Conservation (phyloP, 352 stramenopile species). For the Globisporangium echinulatum region DNA sequence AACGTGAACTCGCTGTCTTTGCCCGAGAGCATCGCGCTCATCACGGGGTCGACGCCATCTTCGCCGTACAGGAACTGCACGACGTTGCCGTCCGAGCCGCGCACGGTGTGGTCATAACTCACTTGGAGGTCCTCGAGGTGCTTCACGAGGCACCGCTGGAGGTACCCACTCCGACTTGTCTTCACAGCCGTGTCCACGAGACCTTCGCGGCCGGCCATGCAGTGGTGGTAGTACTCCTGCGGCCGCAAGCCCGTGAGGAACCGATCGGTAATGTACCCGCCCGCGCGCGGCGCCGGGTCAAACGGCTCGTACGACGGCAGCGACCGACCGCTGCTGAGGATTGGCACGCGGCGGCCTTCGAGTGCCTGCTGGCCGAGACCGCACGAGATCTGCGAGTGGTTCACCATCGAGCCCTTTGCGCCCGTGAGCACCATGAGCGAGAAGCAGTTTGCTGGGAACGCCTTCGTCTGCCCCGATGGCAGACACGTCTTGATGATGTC, state of each 20-base stretch:
- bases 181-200: constrained; percentile 99
- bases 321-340: constrained; percentile 96
- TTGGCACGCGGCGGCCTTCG: constrained; percentile 97
- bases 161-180: constrained; percentile 98
- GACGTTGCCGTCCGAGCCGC: constrained; percentile 95
- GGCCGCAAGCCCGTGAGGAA: constrained; percentile 97
- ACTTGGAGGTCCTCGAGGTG: constrained; percentile 97
- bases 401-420: constrained; percentile 99
- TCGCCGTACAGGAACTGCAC: constrained; percentile 99
- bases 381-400: constrained; percentile 99
- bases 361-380: constrained; percentile 98
- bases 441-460: constrained; percentile 99
- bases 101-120: constrained; percentile 98
- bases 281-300: constrained; percentile 94
- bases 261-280: constrained; percentile 99
- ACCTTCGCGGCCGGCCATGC: constrained; percentile 99
- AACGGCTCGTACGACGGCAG: constrained; percentile 98
- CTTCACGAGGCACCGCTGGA: constrained; percentile 99
- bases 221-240: constrained; percentile 99
- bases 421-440: constrained; percentile 99
- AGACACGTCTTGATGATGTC: constrained; percentile 99
- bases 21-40: constrained; percentile 93
- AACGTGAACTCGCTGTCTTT: constrained; percentile 92
- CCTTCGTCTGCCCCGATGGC: constrained; percentile 94
- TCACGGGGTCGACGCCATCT: constrained; percentile 97